These are phyloP conservation scores for Coniochaeta pulveracea DNA, from an alignment of 2,329 filamentous ascomycete genomes.

Conservation along the genomic window DNA sequence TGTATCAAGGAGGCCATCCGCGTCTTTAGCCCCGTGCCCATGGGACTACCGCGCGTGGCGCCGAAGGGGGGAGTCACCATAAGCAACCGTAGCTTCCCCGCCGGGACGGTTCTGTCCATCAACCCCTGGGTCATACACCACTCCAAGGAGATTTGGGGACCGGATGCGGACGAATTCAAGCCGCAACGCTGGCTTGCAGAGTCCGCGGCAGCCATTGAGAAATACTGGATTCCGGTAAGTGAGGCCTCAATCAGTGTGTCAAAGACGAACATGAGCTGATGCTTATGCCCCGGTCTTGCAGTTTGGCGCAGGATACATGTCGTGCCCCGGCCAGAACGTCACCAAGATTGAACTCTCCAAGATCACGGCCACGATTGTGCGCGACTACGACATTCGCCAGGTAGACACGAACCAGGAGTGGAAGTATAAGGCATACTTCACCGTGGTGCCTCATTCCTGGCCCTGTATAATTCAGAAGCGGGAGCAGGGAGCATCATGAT, in stretches of 20 bases:
- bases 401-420: slow-evolving; percentile 13
- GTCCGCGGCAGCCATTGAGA: slow-evolving; percentile 8
- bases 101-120: slow-evolving; percentile 15
- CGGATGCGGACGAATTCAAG: slow-evolving; percentile 11
- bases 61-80: slow-evolving; percentile 15
- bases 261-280: slow-evolving; percentile 2
- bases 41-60: slow-evolving; percentile 16
- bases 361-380: slow-evolving; percentile 9
- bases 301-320: slow-evolving; percentile 10
- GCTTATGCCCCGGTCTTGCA: slow-evolving; percentile 1
- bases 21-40: slow-evolving; percentile 15
- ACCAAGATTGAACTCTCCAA: slow-evolving; percentile 12
- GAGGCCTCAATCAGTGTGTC: not conserved
- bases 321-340: slow-evolving; percentile 12
- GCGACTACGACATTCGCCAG: slow-evolving; percentile 12
- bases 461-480: slow-evolving; percentile 11
- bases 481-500: too few relatives aligned
- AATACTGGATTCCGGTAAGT: slow-evolving; percentile 12
- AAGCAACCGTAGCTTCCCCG: slow-evolving; percentile 15
- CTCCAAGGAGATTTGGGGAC: slow-evolving; percentile 13
- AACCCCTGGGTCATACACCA: slow-evolving; percentile 16
- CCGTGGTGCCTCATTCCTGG: slow-evolving; percentile 13
- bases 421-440: slow-evolving; percentile 16
- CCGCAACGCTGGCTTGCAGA: slow-evolving; percentile 13
- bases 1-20: slow-evolving; percentile 21